phyloP scores from a whole-genome alignment of 805 yeast species.

The Trichomonascus vanleenenianus region DNA sequence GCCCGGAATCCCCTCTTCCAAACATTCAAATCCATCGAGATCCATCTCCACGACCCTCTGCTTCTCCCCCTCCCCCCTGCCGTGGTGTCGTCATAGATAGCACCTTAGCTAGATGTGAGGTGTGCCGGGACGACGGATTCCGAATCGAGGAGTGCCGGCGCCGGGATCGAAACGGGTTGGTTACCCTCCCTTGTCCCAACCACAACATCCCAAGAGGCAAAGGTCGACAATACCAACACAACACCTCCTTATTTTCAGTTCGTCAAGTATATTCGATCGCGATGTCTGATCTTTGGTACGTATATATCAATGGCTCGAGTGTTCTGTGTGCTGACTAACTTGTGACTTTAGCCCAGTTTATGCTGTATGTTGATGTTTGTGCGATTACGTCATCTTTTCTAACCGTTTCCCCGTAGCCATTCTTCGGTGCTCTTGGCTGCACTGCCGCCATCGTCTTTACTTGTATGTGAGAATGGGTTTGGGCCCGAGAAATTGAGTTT shows the following conservation, averaged over 20 bases:
- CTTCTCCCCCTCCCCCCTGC: too few species aligned
- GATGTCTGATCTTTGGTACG: conserved; percentile 76
- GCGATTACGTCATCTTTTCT: background rate
- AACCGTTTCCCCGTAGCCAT: conserved; percentile 49
- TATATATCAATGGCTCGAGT: conserved; percentile 3
- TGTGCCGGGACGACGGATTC: too few species aligned
- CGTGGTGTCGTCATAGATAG: too few species aligned
- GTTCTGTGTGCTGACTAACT: conserved; percentile 7
- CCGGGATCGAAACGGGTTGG: too few species aligned
- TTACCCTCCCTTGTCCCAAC: too few species aligned
- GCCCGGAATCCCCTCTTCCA: too few species aligned
- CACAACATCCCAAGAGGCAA: background rate
- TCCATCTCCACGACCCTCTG: too few species aligned
- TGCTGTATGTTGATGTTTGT: conserved; percentile 38
- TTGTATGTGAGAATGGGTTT: conserved; percentile 23
- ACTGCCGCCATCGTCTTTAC: conserved; percentile 98
- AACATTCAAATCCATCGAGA: too few species aligned
- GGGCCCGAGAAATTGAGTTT: background rate
- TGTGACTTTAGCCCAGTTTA: conserved; percentile 51
- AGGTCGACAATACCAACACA: background rate
- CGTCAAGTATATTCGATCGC: conserved; percentile 4
- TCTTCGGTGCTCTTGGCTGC: conserved; percentile 99
- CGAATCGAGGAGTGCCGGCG: too few species aligned
- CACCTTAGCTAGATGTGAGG: too few species aligned
- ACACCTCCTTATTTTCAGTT: background rate